A percentile compares a stretch with the other conserved stretches of the same genome.
phyloP scores from a whole-genome alignment of 2,329 filamentous ascomycete species.

The Aspergillus udagawae region DNA sequence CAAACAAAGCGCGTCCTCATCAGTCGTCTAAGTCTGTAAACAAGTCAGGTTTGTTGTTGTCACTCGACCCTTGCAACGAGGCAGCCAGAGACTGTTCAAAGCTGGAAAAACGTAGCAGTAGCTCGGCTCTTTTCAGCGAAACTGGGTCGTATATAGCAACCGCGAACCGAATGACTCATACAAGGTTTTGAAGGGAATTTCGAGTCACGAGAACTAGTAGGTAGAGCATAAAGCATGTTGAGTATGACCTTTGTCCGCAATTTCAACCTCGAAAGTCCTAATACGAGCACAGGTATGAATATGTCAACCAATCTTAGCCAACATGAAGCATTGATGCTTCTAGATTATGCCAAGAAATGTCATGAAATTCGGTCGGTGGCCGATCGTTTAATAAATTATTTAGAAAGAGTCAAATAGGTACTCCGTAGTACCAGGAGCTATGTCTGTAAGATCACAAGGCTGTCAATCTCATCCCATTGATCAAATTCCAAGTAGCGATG shows the following conservation, averaged over 20 bases:
- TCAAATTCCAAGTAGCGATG: not conserved
- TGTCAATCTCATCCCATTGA: not conserved
- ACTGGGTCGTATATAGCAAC: not conserved
- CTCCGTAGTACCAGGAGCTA: not conserved
- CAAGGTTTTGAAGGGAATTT: not conserved
- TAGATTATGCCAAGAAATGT: not conserved
- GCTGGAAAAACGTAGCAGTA: not conserved
- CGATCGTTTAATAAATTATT: not conserved
- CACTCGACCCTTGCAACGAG: not conserved
- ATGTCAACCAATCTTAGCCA: not conserved
- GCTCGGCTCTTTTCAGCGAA: not conserved
- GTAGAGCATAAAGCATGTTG: not conserved
- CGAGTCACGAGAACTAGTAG: not conserved
- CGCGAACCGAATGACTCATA: not conserved
- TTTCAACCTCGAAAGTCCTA: not conserved
- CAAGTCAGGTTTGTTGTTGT: not conserved
- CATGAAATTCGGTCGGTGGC: not conserved
- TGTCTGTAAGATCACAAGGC: not conserved
- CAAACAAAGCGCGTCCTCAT: slow-evolving; percentile 51
- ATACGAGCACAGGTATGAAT: not conserved
- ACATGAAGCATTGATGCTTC: not conserved
- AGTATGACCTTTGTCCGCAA: not conserved
- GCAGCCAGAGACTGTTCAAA: not conserved
- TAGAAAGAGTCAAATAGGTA: not conserved
- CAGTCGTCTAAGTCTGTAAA: not conserved